phyloP scores from a whole-genome alignment of 163 green algal species.

The Smithsoniella earleae region DNA sequence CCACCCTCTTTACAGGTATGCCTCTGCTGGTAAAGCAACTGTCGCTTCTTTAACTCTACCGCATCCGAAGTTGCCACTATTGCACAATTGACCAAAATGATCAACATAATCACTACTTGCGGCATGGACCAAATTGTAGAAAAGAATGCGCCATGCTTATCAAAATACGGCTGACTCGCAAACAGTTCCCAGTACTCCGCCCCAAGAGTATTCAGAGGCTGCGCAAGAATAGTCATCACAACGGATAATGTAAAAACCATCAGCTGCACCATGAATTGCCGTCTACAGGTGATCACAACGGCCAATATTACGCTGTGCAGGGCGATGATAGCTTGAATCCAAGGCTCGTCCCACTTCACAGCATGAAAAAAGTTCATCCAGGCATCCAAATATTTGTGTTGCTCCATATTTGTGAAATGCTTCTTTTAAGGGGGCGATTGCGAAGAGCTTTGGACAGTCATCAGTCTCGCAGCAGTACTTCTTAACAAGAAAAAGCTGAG shows the following conservation, averaged over 20 bases:
- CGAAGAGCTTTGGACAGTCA: no score
- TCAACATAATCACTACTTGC: not conserved
- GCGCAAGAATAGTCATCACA: not conserved
- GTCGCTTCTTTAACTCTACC: not conserved
- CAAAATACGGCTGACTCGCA: conserved; percentile 28
- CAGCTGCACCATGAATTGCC: not conserved
- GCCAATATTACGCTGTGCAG: no score
- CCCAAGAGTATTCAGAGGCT: conserved; percentile 18
- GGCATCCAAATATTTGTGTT: not conserved
- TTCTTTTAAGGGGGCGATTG: no score
- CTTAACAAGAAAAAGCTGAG: no score
- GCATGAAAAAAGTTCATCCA: not conserved
- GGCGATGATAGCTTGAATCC: not conserved
- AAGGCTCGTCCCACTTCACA: conserved; percentile 1
- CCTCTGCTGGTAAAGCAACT: not conserved
- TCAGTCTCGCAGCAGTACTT: no score
- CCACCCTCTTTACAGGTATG: no score
- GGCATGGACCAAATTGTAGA: conserved; percentile 4
- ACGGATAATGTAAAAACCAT: not conserved
- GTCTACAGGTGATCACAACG: no score
- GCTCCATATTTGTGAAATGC: no score
- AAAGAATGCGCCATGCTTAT: conserved; percentile 24
- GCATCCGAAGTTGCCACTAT: not conserved
- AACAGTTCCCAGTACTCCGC: conserved; percentile 22
- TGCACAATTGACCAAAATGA: conserved; percentile 11